Base-by-base conservation (phyloP, 2,329 filamentous ascomycete species). In the Xylariales sp. region DNA sequence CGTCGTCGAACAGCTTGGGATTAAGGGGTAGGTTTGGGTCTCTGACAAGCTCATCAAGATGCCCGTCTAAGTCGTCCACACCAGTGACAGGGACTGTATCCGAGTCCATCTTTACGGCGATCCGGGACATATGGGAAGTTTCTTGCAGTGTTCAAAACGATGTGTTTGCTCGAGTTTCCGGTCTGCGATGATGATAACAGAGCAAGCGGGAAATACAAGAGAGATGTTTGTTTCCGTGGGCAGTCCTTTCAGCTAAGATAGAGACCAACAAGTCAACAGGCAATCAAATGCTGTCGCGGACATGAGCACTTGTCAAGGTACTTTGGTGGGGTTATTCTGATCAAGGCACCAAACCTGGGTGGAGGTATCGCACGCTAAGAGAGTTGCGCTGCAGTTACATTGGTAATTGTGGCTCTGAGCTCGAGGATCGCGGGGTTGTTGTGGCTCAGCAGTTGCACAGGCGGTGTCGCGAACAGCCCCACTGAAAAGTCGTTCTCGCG, bases 1-100 rank as follows among this genome's bases (percentile, higher is more conserved):
- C 69, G 50, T 77, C 61, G 50, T 81, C 78, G 41, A 82, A 73
- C 3, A 81, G 61, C 46, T 70, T 71, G 10, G 60, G 57, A 42
- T 72, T 57, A 24, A 76, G 59, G 1, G 61, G 53, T 2, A 65
- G 54, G 1, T 60, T 58, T 14, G 69, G 60, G 42, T 71, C 65
- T 18, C 58, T 52, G 14, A 66, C 44, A n/a, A 81, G 60, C 19
- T 68, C 57, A 35, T 71, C 63, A 13, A 83, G 62, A 52, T 82
- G 78, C 16, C 53, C 54, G 33, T 73, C 65, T 16, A 83, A 65
- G 46, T 77, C 74, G 16, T 71, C 63, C 14, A 81, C 60, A 7
- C 74, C 70, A 6, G 65, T 61, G 33, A 80, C 61, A 33, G 70
- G 68, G n/a, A 61, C 49, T n/a, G 55, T 54, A 36, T 67, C 66